Conservation (phyloP, 306 rosid genomes). For the Lotus japonicus region DNA sequence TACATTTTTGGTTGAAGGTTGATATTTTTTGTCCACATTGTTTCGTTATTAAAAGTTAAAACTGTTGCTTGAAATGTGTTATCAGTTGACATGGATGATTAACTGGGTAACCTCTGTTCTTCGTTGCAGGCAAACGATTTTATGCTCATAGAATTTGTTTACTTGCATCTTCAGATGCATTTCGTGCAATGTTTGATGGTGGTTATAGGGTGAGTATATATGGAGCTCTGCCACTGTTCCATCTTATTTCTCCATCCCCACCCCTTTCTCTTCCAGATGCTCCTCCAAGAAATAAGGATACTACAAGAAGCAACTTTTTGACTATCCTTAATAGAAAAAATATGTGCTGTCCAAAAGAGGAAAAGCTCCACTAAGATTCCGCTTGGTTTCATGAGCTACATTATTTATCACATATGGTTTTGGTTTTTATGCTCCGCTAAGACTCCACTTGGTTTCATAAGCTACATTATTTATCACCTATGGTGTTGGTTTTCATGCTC, state of each 20-base stretch:
- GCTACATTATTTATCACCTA: not conserved
- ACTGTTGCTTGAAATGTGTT: not conserved
- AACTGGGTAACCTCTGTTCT: constrained; percentile 9
- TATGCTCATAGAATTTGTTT: constrained; percentile 95
- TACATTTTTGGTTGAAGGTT: constrained; percentile 94
- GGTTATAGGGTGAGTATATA: constrained; percentile 82
- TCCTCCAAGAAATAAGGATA: not conserved
- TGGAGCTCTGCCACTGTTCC: not conserved
- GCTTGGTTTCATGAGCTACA: constrained; percentile 12
- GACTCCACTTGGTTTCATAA: too few relatives aligned
- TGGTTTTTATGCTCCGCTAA: too few relatives aligned
- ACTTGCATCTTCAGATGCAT: constrained; percentile 95
- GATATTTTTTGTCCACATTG: constrained; percentile 16
- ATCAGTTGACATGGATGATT: constrained; percentile 9
- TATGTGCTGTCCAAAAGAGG: not conserved
- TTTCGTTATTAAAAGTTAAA: constrained; percentile 9
- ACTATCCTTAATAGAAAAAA: not conserved
- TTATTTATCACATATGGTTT: not conserved
- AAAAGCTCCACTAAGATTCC: not conserved
- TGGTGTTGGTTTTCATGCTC: not conserved
- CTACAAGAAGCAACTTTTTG: not conserved
- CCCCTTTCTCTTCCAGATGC: not conserved
- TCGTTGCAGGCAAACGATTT: constrained; percentile 78
- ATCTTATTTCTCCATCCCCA: not conserved
- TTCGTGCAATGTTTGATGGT: constrained; percentile 99